Conservation (phyloP, 306 rosid genomes). For the Medicago arabica region DNA sequence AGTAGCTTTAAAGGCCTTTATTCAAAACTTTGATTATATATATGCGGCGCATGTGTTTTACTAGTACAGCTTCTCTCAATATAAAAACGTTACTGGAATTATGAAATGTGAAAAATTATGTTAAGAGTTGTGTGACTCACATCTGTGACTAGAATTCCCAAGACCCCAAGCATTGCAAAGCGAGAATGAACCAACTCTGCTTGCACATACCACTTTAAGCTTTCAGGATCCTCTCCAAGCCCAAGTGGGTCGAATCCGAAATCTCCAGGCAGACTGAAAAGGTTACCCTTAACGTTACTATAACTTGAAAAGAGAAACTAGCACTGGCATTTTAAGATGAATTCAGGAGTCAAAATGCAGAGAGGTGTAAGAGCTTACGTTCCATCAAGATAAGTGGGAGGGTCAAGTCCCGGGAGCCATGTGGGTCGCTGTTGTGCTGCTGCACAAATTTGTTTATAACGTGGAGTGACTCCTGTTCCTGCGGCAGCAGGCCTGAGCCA, state of each 20-base stretch:
- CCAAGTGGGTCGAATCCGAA: conserved; percentile 97
- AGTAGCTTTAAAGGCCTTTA: background rate
- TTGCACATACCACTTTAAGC: conserved; percentile 95
- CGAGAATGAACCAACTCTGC: conserved; percentile 91
- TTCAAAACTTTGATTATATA: too few species aligned
- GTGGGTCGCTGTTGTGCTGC: conserved; percentile 77
- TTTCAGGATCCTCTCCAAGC: conserved; percentile 86
- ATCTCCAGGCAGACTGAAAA: conserved; percentile 80
- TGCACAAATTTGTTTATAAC: conserved; percentile 36
- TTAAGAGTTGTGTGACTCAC: conserved; percentile 52
- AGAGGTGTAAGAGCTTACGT: conserved; percentile 57
- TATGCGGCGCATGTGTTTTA: background rate
- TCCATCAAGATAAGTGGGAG: conserved; percentile 88
- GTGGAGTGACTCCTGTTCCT: conserved; percentile 39
- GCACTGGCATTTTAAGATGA: conserved; percentile 7
- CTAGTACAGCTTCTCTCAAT: background rate
- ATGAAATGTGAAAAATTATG: background rate
- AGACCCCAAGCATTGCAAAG: conserved; percentile 91
- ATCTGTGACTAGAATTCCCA: conserved; percentile 89
- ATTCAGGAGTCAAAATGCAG: background rate
- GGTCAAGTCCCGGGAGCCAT: conserved; percentile 96
- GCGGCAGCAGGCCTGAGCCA: conserved; percentile 45
- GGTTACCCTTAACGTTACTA: conserved; percentile 1
- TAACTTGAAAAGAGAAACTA: background rate
- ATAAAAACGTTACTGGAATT: background rate